A percentile compares a stretch with the other conserved stretches of the same genome.
Conservation (phyloP, 805 yeast species). For the Candida nemodendra region DNA sequence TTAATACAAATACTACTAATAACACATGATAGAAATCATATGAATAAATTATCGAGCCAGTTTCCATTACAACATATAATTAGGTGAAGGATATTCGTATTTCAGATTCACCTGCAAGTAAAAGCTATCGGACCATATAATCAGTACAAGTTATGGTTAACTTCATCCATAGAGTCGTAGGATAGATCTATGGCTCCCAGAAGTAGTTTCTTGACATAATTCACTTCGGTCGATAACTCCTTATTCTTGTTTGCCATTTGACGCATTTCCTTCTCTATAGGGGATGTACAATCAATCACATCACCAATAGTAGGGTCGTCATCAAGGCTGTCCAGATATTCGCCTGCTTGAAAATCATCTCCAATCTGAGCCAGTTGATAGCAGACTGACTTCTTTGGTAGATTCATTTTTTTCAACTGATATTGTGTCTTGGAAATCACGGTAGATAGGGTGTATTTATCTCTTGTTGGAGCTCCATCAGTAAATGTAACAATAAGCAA, state of each 20-base stretch:
- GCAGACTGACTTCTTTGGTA: slow-evolving; percentile 19
- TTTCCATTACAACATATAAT: too few relatives aligned
- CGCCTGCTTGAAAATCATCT: slow-evolving; percentile 19
- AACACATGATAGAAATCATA: too few relatives aligned
- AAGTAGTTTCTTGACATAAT: slow-evolving; percentile 24
- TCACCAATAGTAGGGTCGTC: slow-evolving; percentile 20
- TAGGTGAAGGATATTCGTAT: too few relatives aligned
- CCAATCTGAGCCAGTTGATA: slow-evolving; percentile 30
- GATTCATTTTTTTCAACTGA: slow-evolving; percentile 7
- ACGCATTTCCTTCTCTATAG: slow-evolving; percentile 23
- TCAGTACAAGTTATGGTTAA: slow-evolving; percentile 11
- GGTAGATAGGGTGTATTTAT: slow-evolving; percentile 9
- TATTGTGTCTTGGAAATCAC: slow-evolving; percentile 16
- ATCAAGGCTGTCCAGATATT: slow-evolving; percentile 24
- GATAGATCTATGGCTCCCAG: slow-evolving; percentile 25
- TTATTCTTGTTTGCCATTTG: slow-evolving; percentile 20
- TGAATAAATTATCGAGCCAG: too few relatives aligned
- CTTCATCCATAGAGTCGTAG: slow-evolving; percentile 28
- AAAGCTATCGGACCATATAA: too few relatives aligned
- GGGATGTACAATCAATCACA: slow-evolving; percentile 27
- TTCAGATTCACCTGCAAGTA: too few relatives aligned
- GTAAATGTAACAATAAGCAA: slow-evolving; percentile 22
- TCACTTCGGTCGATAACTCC: slow-evolving; percentile 26
- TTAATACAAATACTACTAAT: too few relatives aligned
- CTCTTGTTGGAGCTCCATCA: slow-evolving; percentile 27